Evolutionary conservation across 164 flowering plant species (phyloP).

Genomic region (Umbellularia californica): DNA sequence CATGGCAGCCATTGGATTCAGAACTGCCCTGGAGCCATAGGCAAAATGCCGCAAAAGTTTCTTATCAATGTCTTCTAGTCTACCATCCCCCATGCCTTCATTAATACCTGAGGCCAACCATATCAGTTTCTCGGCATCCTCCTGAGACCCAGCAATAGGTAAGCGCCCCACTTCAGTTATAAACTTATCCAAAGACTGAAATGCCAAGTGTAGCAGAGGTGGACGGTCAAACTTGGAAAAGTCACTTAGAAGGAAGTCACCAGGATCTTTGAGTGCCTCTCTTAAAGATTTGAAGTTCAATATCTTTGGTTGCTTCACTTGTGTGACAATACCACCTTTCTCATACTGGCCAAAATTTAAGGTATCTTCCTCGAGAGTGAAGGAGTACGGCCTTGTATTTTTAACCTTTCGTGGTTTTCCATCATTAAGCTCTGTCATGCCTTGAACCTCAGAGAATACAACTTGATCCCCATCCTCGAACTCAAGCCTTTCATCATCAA

Average conservation of each 20-base stretch:
- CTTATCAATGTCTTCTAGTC: constrained; percentile 49
- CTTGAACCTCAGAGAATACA: constrained; percentile 79
- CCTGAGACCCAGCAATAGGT: constrained; percentile 80
- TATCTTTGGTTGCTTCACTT: constrained; percentile 79
- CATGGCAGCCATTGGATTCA: constrained; percentile 97
- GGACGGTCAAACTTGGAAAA: constrained; percentile 86
- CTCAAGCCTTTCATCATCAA: constrained; percentile 84
- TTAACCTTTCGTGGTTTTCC: constrained; percentile 74
- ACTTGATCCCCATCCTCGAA: constrained; percentile 93
- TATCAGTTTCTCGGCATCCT: constrained; percentile 70
- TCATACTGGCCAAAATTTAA: constrained; percentile 53
- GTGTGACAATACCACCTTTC: constrained; percentile 88
- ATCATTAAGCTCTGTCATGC: constrained; percentile 82
- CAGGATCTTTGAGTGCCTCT: constrained; percentile 73
- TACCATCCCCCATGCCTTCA: constrained; percentile 46
- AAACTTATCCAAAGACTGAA: constrained; percentile 77
- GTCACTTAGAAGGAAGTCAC: constrained; percentile 79
- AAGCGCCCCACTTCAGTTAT: constrained; percentile 51
- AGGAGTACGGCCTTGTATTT: constrained; percentile 69
- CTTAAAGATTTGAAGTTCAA: constrained; percentile 65
- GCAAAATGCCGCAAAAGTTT: constrained; percentile 65
- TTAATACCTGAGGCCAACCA: constrained; percentile 41
- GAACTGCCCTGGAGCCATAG: constrained; percentile 78
- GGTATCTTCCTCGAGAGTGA: constrained; percentile 77
- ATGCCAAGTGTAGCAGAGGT: constrained; percentile 74